Evolutionary conservation across 352 stramenopile species (phyloP), one percentile per base, ranked within the genome.

Genomic region (Peronospora belbahrii): DNA sequence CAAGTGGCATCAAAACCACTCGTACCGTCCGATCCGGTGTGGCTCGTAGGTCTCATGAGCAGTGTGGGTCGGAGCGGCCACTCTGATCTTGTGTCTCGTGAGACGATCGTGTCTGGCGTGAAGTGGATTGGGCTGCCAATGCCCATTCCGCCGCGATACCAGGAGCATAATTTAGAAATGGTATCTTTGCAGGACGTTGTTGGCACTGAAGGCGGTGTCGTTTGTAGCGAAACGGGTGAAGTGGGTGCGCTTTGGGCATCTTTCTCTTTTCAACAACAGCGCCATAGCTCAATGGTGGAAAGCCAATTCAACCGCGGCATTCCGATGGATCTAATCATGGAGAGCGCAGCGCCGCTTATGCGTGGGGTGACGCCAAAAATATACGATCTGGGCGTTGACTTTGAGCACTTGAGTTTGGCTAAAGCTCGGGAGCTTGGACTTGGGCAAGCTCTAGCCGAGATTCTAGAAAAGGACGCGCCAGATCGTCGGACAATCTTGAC

Each of bases 101-200:
- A 93, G 31, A 93, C 82, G 6, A 86, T 93, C 25, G 82, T 93
- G 3, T 84, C 82, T 11, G 81, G 74, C 20, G 81, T 93, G 33
- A 91, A 93, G 59, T 93, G 82, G 82, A 80, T 93, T 18, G 75
- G 57, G 2, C 55, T 93, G 15, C 82, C 82, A 4, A 85, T 88
- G 61, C 82, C 82, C 0, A 88, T 81, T 45, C 82, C 82, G 14
- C 82, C 82, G 14, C 74, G 82, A 0, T 93, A 93, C 48, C 82
- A 93, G 54, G 82, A 93, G 23, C 78, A 93, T 61, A 93, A 93
- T 30, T 61, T 93, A 11, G 82, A 93, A 52, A 93, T 93, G 82
- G 74, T 93, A 11, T 64, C 78, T 28, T 49, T 93, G 9, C 82
- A 93, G 45, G 82, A 93, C 23, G 77, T 93, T 32, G 79, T 91